Conservation (phyloP, 768 basidiomycete species). For the Rhodotorula graminis region DNA sequence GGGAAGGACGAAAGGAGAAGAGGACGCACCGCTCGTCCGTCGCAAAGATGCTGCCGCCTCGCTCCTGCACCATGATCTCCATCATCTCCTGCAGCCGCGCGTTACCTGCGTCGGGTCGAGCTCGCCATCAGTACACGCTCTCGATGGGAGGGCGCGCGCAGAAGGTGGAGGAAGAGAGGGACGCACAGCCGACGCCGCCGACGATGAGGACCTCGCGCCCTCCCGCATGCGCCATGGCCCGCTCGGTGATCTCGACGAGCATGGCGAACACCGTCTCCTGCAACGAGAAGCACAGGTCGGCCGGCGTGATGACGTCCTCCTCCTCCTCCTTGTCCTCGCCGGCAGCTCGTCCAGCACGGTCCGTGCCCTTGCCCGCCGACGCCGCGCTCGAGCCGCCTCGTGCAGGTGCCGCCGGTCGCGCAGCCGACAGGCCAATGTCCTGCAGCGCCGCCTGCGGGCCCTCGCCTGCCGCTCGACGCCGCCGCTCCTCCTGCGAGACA, state of each 20-base stretch:
- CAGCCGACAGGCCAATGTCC: conserved; percentile 23
- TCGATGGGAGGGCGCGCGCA: not conserved
- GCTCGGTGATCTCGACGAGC: conserved; percentile 97
- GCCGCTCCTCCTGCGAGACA: conserved; percentile 35
- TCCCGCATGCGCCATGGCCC: conserved; percentile 98
- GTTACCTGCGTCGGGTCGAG: conserved; percentile 59
- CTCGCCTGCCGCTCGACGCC: conserved; percentile 22
- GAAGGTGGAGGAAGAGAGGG: not conserved
- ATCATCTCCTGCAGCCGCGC: conserved; percentile 95
- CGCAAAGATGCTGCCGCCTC: conserved; percentile 82
- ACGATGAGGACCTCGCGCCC: conserved; percentile 95
- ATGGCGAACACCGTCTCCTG: conserved; percentile 97
- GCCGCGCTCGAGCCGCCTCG: not conserved
- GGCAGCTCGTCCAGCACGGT: not conserved
- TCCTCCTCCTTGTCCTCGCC: conserved; percentile 34
- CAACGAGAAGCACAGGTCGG: conserved; percentile 93
- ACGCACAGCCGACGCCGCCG: conserved; percentile 98
- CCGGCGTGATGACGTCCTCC: conserved; percentile 76
- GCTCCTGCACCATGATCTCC: conserved; percentile 90
- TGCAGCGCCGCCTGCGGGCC: conserved; percentile 31
- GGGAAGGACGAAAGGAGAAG: not conserved
- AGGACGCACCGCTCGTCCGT: conserved; percentile 82
- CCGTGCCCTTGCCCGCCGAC: too few relatives aligned
- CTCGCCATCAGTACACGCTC: not conserved
- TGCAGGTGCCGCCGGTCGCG: not conserved